Percentiles rank a stretch among this genome's conserved stretches.
Conservation (phyloP, 169 alveolate genomes). For the Plasmodium reichenowi region DNA sequence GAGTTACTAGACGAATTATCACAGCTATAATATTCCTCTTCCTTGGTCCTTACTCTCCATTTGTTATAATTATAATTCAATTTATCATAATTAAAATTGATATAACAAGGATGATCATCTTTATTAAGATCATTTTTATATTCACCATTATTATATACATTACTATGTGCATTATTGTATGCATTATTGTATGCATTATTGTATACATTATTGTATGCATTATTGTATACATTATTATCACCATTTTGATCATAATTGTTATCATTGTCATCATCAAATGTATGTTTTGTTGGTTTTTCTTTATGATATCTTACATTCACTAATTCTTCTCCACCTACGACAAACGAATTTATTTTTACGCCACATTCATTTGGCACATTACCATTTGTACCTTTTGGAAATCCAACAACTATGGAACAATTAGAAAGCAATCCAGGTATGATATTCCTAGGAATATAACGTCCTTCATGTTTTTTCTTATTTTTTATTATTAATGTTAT, state of each 20-base stretch:
- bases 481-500: conserved; percentile 31
- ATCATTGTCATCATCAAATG: not conserved
- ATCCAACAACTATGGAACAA: conserved; percentile 78
- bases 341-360: conserved; percentile 70
- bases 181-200: not conserved
- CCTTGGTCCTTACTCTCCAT: conserved; percentile 12
- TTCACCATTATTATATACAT: not conserved
- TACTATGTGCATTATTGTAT: not conserved
- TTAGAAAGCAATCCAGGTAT: conserved; percentile 80
- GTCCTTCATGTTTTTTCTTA: conserved; percentile 16
- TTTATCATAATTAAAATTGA: not conserved
- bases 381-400: conserved; percentile 17
- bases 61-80: conserved; percentile 9
- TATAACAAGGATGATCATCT: not conserved
- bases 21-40: conserved; percentile 23
- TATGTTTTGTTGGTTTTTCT: not conserved
- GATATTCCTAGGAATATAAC: conserved; percentile 24
- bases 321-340: conserved; percentile 67
- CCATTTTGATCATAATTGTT: not conserved
- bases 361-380: conserved; percentile 6
- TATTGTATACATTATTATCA: not conserved
- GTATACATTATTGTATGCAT: not conserved
- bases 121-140: not conserved
- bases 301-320: not conserved
- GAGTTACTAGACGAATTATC: conserved; percentile 19